These are phyloP conservation scores for Trichoderma arundinaceum DNA, from an alignment of 2,329 filamentous ascomycete genomes.

Conservation along the genomic window DNA sequence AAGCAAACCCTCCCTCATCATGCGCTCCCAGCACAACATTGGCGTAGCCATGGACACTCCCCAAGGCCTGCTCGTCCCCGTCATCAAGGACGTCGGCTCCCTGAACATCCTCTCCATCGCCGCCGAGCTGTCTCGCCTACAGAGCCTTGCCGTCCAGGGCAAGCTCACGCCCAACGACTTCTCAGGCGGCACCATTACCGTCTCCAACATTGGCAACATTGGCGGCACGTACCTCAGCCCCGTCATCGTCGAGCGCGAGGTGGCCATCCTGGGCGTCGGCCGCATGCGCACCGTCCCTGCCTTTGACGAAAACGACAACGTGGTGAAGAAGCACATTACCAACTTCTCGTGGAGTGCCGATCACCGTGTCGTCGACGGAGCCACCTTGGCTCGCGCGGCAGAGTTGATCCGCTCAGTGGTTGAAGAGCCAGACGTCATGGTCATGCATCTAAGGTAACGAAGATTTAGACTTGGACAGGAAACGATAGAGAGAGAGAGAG, in stretches of 20 bases:
- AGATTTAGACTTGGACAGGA: neutral
- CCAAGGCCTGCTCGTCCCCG: slow-evolving; percentile 84
- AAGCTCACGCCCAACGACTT: slow-evolving; percentile 78
- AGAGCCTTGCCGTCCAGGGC: slow-evolving; percentile 73
- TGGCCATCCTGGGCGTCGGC: slow-evolving; percentile 90
- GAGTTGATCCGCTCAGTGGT: slow-evolving; percentile 78
- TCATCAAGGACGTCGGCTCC: slow-evolving; percentile 80
- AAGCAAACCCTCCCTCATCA: slow-evolving; percentile 74
- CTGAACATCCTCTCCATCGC: slow-evolving; percentile 81
- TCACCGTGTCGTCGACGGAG: slow-evolving; percentile 91
- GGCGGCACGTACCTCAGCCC: slow-evolving; percentile 91
- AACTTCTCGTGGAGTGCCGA: slow-evolving; percentile 98
- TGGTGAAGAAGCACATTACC: slow-evolving; percentile 79
- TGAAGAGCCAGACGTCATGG: slow-evolving; percentile 86
- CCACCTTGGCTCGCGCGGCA: slow-evolving; percentile 89
- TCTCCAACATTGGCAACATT: slow-evolving; percentile 95
- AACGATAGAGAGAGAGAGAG: neutral
- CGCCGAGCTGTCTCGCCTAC: slow-evolving; percentile 74
- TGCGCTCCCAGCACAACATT: slow-evolving; percentile 89
- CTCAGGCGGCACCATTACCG: slow-evolving; percentile 86
- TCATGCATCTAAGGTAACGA: slow-evolving; percentile 75
- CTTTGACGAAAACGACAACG: slow-evolving; percentile 65
- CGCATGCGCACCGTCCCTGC: slow-evolving; percentile 80
- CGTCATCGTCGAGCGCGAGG: slow-evolving; percentile 87
- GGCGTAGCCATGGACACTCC: slow-evolving; percentile 96